These are phyloP conservation scores for Lenwebbia sp. DNA, from an alignment of 345 rosid species.

Conservation along the genomic window DNA sequence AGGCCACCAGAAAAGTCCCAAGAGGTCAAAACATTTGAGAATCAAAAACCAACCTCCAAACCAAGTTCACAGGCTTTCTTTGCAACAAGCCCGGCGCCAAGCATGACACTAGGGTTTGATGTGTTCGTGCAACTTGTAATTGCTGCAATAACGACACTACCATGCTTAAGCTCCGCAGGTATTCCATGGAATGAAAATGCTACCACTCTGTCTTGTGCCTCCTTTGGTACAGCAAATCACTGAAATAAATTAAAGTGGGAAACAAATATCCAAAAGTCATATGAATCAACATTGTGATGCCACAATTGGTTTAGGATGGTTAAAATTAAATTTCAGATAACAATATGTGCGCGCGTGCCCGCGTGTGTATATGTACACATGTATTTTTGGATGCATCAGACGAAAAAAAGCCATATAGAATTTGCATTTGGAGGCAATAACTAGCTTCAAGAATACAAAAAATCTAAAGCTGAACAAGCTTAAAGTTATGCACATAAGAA, in stretches of 20 bases:
- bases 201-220: constrained; percentile 40
- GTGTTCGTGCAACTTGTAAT: constrained; percentile 80
- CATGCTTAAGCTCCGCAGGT: constrained; percentile 65
- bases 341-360: too few species aligned
- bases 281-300: background rate
- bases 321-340: background rate
- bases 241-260: constrained; percentile 7
- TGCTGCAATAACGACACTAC: constrained; percentile 76
- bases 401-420: background rate
- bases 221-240: constrained; percentile 74
- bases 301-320: background rate
- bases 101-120: constrained; percentile 81
- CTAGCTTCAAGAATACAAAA: background rate
- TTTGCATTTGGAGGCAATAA: background rate
- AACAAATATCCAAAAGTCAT: background rate
- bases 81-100: constrained; percentile 72
- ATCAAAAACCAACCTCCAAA: constrained; percentile 35
- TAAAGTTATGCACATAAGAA: background rate
- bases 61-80: constrained; percentile 72
- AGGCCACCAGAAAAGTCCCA: background rate
- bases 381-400: background rate
- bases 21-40: background rate
- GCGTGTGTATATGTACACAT: too few species aligned
- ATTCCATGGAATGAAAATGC: constrained; percentile 48
- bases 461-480: background rate